These are phyloP conservation scores for Zymoseptoria brevis DNA, from an alignment of 2,329 filamentous ascomycete species.

Conservation along the genomic window DNA sequence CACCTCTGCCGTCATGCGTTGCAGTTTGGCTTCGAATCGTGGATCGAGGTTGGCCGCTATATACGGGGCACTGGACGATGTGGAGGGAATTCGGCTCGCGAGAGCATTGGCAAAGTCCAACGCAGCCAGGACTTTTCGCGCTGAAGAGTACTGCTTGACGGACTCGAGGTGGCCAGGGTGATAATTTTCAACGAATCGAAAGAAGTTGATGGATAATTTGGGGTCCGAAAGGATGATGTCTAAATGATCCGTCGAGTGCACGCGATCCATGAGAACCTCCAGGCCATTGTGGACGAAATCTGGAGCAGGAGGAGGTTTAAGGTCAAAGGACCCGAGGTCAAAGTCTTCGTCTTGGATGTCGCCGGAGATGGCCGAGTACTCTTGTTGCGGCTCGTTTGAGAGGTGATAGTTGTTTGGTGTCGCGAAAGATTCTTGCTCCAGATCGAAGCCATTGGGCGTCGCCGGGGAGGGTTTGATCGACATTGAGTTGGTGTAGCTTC, in stretches of 20 bases:
- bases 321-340: slow-evolving; percentile 29
- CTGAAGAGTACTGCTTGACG: slow-evolving; percentile 34
- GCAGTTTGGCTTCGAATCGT: slow-evolving; percentile 30
- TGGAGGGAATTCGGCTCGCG: slow-evolving; percentile 28
- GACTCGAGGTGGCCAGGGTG: slow-evolving; percentile 28
- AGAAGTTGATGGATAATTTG: slow-evolving; percentile 29
- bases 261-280: slow-evolving; percentile 31
- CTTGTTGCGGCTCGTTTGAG: not conserved
- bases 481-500: slow-evolving; percentile 5
- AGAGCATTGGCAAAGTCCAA: slow-evolving; percentile 40
- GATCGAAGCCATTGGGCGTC: slow-evolving; percentile 24
- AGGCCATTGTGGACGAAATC: slow-evolving; percentile 19
- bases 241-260: slow-evolving; percentile 39
- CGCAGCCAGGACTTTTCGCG: slow-evolving; percentile 36
- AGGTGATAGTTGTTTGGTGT: not conserved
- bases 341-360: slow-evolving; percentile 13
- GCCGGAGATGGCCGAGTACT: not conserved
- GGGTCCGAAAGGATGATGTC: slow-evolving; percentile 35
- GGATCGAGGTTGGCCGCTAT: slow-evolving; percentile 32
- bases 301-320: slow-evolving; percentile 34
- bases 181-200: slow-evolving; percentile 34
- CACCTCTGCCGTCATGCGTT: slow-evolving; percentile 29
- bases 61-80: slow-evolving; percentile 18
- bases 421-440: slow-evolving; percentile 5
- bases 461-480: slow-evolving; percentile 15